These are phyloP conservation scores for Pichia terricola DNA, from an alignment of 1,139 yeast genomes.

Conservation along the genomic window DNA sequence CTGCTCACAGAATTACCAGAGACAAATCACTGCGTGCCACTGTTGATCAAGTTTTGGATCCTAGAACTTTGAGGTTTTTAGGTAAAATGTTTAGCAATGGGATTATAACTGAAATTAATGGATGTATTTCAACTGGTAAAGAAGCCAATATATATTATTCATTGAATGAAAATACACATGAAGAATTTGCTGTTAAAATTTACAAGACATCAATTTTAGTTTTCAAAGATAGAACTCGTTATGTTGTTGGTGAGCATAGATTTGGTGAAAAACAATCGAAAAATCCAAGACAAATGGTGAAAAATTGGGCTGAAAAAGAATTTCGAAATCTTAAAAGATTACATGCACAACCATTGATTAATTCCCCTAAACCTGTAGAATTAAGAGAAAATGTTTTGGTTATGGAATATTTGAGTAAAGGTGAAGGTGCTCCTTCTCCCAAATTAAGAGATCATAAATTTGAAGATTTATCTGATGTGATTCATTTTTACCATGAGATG, in stretches of 20 bases:
- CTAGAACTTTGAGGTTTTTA: constrained; percentile 78
- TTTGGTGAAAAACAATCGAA: constrained; percentile 78
- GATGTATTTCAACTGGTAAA: constrained; percentile 93
- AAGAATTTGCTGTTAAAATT: constrained; percentile 80
- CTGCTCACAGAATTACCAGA: constrained; percentile 47
- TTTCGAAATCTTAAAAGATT: constrained; percentile 84
- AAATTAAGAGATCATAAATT: constrained; percentile 74
- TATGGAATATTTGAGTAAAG: constrained; percentile 76
- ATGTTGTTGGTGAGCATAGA: constrained; percentile 92
- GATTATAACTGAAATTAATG: constrained; percentile 74
- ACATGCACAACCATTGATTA: constrained; percentile 58
- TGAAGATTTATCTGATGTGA: constrained; percentile 53
- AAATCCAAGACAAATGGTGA: constrained; percentile 95
- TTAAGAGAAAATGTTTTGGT: constrained; percentile 84
- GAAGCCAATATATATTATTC: constrained; percentile 98
- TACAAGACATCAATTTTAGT: constrained; percentile 93
- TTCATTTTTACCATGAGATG: constrained; percentile 65
- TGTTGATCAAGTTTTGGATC: constrained; percentile 92
- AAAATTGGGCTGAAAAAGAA: constrained; percentile 98
- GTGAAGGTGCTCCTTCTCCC: constrained; percentile 73
- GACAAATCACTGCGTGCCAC: constrained; percentile 95
- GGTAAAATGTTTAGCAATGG: constrained; percentile 78
- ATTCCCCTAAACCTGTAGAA: constrained; percentile 87
- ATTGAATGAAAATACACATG: constrained; percentile 51
- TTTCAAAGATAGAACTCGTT: constrained; percentile 90